Conservation (phyloP, 1,139 yeast species). For the Ashbya aceris region DNA sequence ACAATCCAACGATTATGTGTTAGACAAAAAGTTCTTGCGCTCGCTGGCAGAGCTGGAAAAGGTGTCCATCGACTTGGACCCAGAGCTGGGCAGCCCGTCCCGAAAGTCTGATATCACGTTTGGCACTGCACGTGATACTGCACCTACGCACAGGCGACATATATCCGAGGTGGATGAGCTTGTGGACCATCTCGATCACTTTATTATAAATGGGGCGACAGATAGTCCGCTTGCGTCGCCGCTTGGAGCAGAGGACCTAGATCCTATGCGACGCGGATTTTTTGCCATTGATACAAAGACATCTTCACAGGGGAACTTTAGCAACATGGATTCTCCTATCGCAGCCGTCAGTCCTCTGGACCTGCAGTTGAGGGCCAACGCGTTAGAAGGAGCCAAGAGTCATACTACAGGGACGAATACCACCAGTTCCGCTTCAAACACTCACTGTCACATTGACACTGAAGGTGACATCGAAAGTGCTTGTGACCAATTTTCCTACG, state of each 20-base stretch:
- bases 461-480: slow-evolving; percentile 5
- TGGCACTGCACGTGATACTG: neutral
- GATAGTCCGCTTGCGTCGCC: neutral
- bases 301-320: neutral
- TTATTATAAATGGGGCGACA: slow-evolving; percentile 8
- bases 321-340: neutral
- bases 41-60: neutral
- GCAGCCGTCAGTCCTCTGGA: slow-evolving; percentile 1
- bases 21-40: neutral
- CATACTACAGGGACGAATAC: neutral
- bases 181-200: slow-evolving; percentile 27
- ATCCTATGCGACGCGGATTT: neutral
- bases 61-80: neutral
- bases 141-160: slow-evolving; percentile 22
- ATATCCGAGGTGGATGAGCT: slow-evolving; percentile 28
- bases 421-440: neutral
- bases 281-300: neutral
- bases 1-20: neutral
- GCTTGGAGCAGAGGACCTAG: neutral
- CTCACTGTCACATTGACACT: neutral
- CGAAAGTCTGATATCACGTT: neutral
- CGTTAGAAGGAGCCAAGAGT: slow-evolving; percentile 2
- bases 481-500: slow-evolving; percentile 19
- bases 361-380: neutral
- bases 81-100: neutral